Conservation (phyloP, 2,329 filamentous ascomycete genomes). For the Juglanconis sp. region DNA sequence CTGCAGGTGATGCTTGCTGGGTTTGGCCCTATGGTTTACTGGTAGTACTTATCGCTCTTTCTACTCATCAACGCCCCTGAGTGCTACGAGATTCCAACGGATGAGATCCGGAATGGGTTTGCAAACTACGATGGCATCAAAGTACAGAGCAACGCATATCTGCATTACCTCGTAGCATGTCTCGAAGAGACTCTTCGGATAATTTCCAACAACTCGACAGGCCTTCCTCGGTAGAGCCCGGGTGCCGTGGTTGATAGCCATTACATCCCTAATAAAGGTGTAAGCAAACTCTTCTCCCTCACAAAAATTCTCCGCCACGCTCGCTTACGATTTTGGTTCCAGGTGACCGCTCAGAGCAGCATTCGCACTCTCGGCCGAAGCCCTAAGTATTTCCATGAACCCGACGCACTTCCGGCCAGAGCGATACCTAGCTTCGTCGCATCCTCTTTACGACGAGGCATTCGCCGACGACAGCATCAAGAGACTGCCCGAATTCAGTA, state of each 20-base stretch:
- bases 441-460: neutral
- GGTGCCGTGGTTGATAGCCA: neutral
- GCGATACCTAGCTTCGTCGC: neutral
- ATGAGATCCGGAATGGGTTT: neutral
- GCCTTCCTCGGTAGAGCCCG: neutral
- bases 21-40: conserved; percentile 1
- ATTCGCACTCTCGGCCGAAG: neutral
- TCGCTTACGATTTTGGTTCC: neutral
- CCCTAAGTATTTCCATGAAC: neutral
- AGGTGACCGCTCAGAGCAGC: neutral
- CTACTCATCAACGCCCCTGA: neutral
- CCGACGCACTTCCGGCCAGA: neutral
- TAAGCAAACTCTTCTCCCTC: neutral
- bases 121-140: neutral
- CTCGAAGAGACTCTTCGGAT: conserved; percentile 1
- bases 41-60: neutral
- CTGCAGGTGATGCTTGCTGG: neutral
- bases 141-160: neutral
- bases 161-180: neutral
- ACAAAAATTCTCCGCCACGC: too few species aligned
- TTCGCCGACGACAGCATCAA: neutral
- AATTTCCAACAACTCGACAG: neutral
- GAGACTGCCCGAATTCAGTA: neutral
- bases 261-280: neutral
- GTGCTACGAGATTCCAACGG: neutral